phyloP scores from a whole-genome alignment of 139 green algal species.

The Asterochloris erici region DNA sequence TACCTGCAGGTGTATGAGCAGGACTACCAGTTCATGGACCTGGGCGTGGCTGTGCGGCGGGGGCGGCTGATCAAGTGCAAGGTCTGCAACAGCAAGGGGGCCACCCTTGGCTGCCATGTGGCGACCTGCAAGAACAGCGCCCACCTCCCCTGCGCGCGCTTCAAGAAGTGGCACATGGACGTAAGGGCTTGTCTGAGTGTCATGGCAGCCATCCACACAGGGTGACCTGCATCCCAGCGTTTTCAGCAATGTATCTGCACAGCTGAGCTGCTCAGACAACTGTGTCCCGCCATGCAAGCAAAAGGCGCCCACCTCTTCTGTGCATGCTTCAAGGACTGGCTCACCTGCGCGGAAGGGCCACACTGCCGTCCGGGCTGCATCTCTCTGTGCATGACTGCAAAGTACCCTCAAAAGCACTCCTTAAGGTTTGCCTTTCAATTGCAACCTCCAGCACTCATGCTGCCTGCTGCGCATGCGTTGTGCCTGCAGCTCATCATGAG shows the following conservation, averaged over 20 bases:
- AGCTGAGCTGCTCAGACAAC: not conserved
- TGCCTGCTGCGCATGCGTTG: no score
- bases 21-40: constrained; percentile 25
- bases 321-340: no score
- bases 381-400: no score
- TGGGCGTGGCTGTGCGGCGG: constrained; percentile 52
- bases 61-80: constrained; percentile 61
- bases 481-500: no score
- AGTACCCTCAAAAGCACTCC: no score
- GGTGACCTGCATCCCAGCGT: not conserved
- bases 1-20: constrained; percentile 21
- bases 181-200: not conserved
- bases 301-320: no score
- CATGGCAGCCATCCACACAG: not conserved
- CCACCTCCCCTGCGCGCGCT: constrained; percentile 70
- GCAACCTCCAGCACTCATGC: no score
- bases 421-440: no score
- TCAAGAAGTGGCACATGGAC: constrained; percentile 29
- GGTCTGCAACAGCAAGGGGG: constrained; percentile 51
- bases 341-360: no score
- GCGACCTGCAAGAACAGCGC: constrained; percentile 56
- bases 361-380: no score
- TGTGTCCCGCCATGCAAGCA: no score
- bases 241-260: not conserved
- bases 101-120: constrained; percentile 73